phyloP scores from a whole-genome alignment of 2,329 filamentous ascomycete species.

The Neofusicoccum parvum region DNA sequence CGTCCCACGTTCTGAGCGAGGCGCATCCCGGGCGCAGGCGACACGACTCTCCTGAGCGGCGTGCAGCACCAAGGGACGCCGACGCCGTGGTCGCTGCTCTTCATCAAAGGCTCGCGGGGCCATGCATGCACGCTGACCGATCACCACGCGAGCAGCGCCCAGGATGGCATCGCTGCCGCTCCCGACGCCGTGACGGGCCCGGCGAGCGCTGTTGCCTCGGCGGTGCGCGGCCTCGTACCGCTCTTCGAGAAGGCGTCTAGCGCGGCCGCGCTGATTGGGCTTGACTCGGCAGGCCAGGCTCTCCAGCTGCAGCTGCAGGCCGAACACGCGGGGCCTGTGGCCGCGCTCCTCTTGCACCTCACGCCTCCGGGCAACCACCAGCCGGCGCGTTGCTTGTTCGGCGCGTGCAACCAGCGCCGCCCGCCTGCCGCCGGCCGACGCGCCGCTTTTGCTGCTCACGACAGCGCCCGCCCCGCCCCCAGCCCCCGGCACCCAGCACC shows the following conservation, averaged over 20 bases:
- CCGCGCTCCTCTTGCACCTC: neutral
- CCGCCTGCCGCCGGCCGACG: conserved; percentile 5
- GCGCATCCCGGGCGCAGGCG: neutral
- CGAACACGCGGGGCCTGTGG: conserved; percentile 17
- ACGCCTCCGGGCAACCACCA: neutral
- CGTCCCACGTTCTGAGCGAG: neutral
- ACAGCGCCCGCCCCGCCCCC: conserved; percentile 7
- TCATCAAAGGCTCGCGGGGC: conserved; percentile 18
- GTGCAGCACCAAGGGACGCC: neutral
- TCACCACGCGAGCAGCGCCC: conserved; percentile 15
- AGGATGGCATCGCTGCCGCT: conserved; percentile 15
- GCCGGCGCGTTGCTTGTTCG: neutral
- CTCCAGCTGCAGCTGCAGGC: conserved; percentile 2
- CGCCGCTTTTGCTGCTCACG: conserved; percentile 16
- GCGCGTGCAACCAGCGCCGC: neutral
- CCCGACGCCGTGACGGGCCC: neutral
- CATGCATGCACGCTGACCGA: conserved; percentile 12
- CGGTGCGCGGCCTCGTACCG: conserved; percentile 14
- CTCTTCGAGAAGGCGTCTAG: conserved; percentile 18
- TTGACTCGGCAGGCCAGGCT: conserved; percentile 2
- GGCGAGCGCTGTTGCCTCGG: neutral
- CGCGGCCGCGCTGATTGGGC: conserved; percentile 12
- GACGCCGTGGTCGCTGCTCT: neutral
- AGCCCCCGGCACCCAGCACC: neutral
- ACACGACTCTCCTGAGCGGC: neutral